A percentile compares a stretch with the other conserved stretches of the same genome.
These are phyloP conservation scores for Exserohilum rostratum DNA, from an alignment of 2,329 filamentous ascomycete species.

Conservation along the genomic window DNA sequence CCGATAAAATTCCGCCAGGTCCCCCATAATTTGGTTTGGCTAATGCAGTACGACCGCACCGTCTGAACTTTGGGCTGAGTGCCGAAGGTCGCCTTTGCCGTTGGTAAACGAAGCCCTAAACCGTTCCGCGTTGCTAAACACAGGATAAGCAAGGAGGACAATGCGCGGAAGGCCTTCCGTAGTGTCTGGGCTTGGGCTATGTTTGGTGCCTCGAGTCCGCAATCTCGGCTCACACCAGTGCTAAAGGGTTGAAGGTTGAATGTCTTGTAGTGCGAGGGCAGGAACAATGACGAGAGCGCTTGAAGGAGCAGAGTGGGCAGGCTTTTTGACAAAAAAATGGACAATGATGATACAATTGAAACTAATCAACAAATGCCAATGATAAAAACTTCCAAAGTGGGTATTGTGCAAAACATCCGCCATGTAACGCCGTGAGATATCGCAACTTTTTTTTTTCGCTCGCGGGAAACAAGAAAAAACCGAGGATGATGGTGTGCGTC, in stretches of 20 bases:
- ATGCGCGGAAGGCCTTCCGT: neutral
- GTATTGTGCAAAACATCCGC: slow-evolving; percentile 40
- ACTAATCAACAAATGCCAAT: slow-evolving; percentile 26
- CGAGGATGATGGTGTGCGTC: neutral
- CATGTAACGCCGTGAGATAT: slow-evolving; percentile 41
- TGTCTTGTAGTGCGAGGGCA: too few species aligned
- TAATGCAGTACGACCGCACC: slow-evolving; percentile 9
- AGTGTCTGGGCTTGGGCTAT: neutral
- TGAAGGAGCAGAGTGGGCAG: too few species aligned
- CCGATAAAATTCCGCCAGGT: slow-evolving; percentile 9
- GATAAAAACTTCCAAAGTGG: slow-evolving; percentile 31
- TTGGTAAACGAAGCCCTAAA: neutral
- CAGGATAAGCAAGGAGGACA: neutral
- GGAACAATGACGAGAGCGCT: too few species aligned
- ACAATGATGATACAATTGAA: slow-evolving; percentile 34
- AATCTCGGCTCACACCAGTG: slow-evolving; percentile 20
- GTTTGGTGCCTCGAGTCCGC: slow-evolving; percentile 2
- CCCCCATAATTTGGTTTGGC: slow-evolving; percentile 8
- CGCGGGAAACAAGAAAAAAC: slow-evolving; percentile 11
- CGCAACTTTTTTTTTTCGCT: slow-evolving; percentile 13
- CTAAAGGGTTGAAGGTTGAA: too few species aligned
- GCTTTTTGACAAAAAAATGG: neutral
- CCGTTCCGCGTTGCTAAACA: neutral
- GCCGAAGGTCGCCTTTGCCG: neutral
- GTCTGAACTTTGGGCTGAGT: slow-evolving; percentile 6